A percentile compares a stretch with the other conserved stretches of the same genome.
Conservation (phyloP, 768 basidiomycete species). For the Leccinum olivaceopallidum region DNA sequence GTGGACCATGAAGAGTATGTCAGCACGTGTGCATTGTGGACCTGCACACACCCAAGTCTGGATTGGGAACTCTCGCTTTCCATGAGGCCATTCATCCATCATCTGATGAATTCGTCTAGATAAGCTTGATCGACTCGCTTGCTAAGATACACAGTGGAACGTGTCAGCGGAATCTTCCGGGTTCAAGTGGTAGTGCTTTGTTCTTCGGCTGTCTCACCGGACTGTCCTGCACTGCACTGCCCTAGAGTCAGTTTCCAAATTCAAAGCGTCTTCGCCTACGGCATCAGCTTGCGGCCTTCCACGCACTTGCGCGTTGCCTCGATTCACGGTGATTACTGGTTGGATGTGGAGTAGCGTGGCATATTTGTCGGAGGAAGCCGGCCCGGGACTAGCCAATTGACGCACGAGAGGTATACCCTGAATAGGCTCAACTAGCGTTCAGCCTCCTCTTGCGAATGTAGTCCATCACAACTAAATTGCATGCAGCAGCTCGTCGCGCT, state of each 20-base stretch:
- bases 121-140: slow-evolving; percentile 11
- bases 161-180: slow-evolving; percentile 20
- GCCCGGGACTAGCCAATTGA: neutral
- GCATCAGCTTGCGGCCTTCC: neutral
- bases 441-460: neutral
- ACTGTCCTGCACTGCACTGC: neutral
- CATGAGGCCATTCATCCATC: slow-evolving; percentile 22
- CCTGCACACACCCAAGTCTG: slow-evolving; percentile 17
- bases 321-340: slow-evolving; percentile 20
- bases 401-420: too few relatives aligned
- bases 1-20: slow-evolving; percentile 7
- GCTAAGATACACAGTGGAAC: slow-evolving; percentile 8
- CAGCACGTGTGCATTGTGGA: slow-evolving; percentile 24
- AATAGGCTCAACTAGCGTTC: too few relatives aligned
- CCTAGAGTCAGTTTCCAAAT: neutral
- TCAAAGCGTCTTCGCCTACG: neutral
- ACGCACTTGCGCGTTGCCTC: neutral
- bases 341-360: neutral
- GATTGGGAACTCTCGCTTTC: slow-evolving; percentile 12
- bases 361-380: neutral
- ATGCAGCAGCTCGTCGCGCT: neutral
- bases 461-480: neutral
- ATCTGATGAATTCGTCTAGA: slow-evolving; percentile 7
- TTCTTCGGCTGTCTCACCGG: neutral
- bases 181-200: slow-evolving; percentile 3